Percentiles rank a stretch among this genome's conserved stretches.
These are phyloP conservation scores for Puccinia polysora DNA, from an alignment of 1,284 basidiomycete genomes.

Conservation along the genomic window DNA sequence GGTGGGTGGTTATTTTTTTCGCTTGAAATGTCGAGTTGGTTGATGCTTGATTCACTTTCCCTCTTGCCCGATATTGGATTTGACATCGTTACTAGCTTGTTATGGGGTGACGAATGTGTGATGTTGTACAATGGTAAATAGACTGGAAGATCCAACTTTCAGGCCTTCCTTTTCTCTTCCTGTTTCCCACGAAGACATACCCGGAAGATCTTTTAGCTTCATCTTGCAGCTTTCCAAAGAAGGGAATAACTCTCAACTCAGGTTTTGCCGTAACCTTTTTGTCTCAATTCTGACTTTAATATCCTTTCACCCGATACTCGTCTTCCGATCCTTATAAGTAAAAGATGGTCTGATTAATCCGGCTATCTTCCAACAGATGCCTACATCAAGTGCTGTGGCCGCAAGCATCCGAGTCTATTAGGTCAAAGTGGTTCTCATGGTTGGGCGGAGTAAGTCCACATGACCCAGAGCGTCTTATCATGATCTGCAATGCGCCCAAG, in stretches of 20 bases:
- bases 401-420: constrained; percentile 47
- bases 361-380: too few relatives aligned
- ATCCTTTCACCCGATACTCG: too few relatives aligned
- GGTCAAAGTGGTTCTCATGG: constrained; percentile 45
- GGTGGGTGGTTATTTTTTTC: not conserved
- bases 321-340: not conserved
- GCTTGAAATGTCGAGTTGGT: not conserved
- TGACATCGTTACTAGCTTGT: constrained; percentile 6
- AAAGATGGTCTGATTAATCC: too few relatives aligned
- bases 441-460: constrained; percentile 45
- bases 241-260: too few relatives aligned
- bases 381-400: constrained; percentile 44
- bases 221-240: not conserved
- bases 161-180: not conserved
- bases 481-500: too few relatives aligned
- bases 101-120: constrained; percentile 40
- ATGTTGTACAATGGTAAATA: constrained; percentile 42
- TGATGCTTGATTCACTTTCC: not conserved
- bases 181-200: not conserved
- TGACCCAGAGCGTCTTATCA: too few relatives aligned
- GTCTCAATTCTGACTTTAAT: not conserved
- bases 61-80: not conserved
- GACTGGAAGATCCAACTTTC: not conserved
- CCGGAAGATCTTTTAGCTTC: not conserved
- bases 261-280: too few relatives aligned